Evolutionary conservation across 225 moss, liverwort and hornwort species (phyloP), one percentile per base, ranked within the genome.

Genomic region (Sphagnum contortum): DNA sequence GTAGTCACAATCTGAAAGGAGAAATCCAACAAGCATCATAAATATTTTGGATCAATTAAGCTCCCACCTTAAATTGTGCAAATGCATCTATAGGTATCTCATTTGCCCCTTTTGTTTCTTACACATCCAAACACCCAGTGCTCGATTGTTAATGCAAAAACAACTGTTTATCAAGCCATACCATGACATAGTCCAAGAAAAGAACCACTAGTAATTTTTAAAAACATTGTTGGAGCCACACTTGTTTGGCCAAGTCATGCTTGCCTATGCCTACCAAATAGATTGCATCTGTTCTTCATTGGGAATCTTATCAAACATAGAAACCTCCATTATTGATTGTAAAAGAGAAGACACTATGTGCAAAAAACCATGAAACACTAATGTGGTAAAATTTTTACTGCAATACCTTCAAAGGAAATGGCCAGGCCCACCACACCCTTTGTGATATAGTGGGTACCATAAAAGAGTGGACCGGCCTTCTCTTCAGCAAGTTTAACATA

Each of bases 21-120:
- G 57, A 60, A 79, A 48, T 65, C 11, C 51, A 8, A 29, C 8
- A 4, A 57, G 64, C n/a, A 58, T 70, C 62, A 79, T 57, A 49
- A 9, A 58, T 53, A 59, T 83, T 7, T 71, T 83, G 45, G 70
- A 77, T 0, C 76, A 77, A 50, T 69, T 83, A 4, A 48, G 51
- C 14, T 13, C 45, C 49, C 12, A 64, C 48, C 9, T 64, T n/a
- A 50, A 83, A 74, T 60, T 83, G 79, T 8, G 76, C 83, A 62
- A 83, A 80, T 5, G 83, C 83, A 68, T 74, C 80, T 5, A 57
- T 57, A 5, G 83, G 71, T 12, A 83, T 66, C 9, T 62, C 61
- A 14, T 49, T 45, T 61, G 64, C 69, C 63, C 69, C 72, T 0
- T 63, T 76, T 79, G 66, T 48, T n/a, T 0, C 48, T 48, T 10